Base-by-base conservation (phyloP, 495 filamentous ascomycete species). In the Evernia prunastri region DNA sequence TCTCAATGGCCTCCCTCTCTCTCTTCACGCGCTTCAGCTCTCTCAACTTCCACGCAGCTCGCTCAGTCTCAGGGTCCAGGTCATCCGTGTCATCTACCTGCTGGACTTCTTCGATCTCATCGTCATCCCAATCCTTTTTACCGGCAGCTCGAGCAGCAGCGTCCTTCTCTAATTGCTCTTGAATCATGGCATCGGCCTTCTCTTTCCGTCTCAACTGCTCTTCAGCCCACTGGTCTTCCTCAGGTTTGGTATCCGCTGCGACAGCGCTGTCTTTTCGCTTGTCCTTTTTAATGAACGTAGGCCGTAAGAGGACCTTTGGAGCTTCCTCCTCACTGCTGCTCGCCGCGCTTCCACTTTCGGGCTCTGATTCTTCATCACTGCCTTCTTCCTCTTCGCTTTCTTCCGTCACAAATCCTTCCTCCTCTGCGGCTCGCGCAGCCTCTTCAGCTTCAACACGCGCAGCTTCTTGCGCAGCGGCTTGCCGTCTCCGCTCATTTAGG, bases 21-120 rank as follows among this genome's bases (percentile, higher is more conserved):
- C 94, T 84, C 73, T 91, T 89, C 63, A 97, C 82, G 4, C 94
- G 86, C 75, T 87, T 87, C 36, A 99, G 76, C 75, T 99, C 94
- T 47, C 94, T 86, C 53, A 97, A 79, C 71, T 96, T 96, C 94
- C 94, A 99, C 0, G 91, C 89, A 15, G 91, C 91, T 43, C 86
- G 85, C 71, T 99, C 94, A 2, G 90, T 91, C 67, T 92, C 92
- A 0, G 90, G 88, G 72, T 97, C 92, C 8, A 95, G 64, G 33
- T 83, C 90, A 72, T 99, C 94, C 11, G 82, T 87, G 67, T 95
- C 92, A 70, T 96, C 90, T 29, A 97, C 86, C 18, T 77, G 81
- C 53, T 87, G 87, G 0, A 76, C 80, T 63, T 83, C 80, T 9
- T 76, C 74, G n/a, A 87, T 81, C 15, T 89, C 85, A 63, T 91